Evolutionary conservation across 2,329 filamentous ascomycete genomes (phyloP).

Genomic region (Calycina herbarum): DNA sequence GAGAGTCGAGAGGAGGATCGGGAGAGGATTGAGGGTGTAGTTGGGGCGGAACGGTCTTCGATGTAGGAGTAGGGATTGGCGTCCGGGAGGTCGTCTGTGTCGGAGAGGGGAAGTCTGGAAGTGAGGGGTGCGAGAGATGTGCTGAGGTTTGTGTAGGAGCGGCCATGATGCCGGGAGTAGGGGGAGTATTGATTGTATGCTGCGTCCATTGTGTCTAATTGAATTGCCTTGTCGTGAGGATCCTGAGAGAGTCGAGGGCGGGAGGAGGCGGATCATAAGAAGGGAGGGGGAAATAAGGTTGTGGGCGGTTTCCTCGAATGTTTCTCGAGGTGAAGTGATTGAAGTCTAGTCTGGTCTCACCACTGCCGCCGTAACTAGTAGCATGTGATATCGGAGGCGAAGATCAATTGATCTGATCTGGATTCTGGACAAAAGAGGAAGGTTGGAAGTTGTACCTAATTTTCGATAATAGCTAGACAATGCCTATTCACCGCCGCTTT

Average conservation of each 20-base stretch:
- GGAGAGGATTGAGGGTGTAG: slow-evolving; percentile 63
- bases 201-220: neutral
- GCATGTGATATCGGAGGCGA: neutral
- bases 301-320: neutral
- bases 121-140: slow-evolving; percentile 66
- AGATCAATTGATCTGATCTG: neutral
- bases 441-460: too few species aligned
- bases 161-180: slow-evolving; percentile 56
- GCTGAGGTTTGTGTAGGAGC: slow-evolving; percentile 58
- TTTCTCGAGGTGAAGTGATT: neutral
- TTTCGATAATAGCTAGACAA: too few species aligned
- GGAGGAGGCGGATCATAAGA: neutral
- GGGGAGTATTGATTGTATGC: slow-evolving; percentile 60
- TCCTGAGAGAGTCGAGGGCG: neutral
- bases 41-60: slow-evolving; percentile 61
- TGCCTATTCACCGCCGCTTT: neutral
- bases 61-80: slow-evolving; percentile 53
- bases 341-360: neutral
- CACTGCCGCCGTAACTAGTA: neutral
- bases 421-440: neutral
- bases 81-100: slow-evolving; percentile 47
- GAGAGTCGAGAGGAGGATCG: slow-evolving; percentile 55
- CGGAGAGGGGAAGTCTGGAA: slow-evolving; percentile 57
- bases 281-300: neutral
- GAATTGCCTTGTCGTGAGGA: neutral